These are phyloP conservation scores for Suhomyces pyralidae DNA, from an alignment of 805 yeast species.

Conservation along the genomic window DNA sequence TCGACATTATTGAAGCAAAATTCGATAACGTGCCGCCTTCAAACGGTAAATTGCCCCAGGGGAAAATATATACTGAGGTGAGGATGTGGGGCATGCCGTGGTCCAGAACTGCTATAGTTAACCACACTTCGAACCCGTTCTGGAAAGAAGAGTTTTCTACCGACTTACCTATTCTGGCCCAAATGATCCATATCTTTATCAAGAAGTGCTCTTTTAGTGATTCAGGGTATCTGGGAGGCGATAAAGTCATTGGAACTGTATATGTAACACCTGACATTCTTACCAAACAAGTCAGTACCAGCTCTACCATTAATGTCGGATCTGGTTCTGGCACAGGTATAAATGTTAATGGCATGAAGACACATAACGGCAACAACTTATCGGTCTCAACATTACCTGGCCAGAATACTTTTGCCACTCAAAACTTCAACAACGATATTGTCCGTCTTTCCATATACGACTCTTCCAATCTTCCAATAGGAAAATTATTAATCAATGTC, in stretches of 20 bases:
- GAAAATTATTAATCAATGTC: slow-evolving; percentile 54
- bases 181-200: slow-evolving; percentile 48
- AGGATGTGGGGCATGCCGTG: slow-evolving; percentile 70
- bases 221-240: slow-evolving; percentile 27
- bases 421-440: slow-evolving; percentile 26
- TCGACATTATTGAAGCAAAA: slow-evolving; percentile 66
- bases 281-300: slow-evolving; percentile 26
- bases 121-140: slow-evolving; percentile 53
- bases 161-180: slow-evolving; percentile 56
- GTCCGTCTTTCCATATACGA: slow-evolving; percentile 47
- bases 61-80: slow-evolving; percentile 63
- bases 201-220: slow-evolving; percentile 30
- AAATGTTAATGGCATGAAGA: slow-evolving; percentile 15
- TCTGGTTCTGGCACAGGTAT: slow-evolving; percentile 20
- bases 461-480: slow-evolving; percentile 45
- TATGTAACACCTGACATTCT: slow-evolving; percentile 53
- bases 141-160: slow-evolving; percentile 79
- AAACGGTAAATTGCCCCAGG: slow-evolving; percentile 11
- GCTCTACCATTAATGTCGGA: slow-evolving; percentile 35
- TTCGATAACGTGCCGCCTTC: slow-evolving; percentile 29
- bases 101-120: slow-evolving; percentile 72
- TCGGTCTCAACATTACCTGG: slow-evolving; percentile 2
- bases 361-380: slow-evolving; percentile 7
- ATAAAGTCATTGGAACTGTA: slow-evolving; percentile 51
- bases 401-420: neutral